Percentiles rank a stretch among this genome's conserved stretches.
phyloP scores from a whole-genome alignment of 306 rosid genomes.

The Lathyrus aphaca region DNA sequence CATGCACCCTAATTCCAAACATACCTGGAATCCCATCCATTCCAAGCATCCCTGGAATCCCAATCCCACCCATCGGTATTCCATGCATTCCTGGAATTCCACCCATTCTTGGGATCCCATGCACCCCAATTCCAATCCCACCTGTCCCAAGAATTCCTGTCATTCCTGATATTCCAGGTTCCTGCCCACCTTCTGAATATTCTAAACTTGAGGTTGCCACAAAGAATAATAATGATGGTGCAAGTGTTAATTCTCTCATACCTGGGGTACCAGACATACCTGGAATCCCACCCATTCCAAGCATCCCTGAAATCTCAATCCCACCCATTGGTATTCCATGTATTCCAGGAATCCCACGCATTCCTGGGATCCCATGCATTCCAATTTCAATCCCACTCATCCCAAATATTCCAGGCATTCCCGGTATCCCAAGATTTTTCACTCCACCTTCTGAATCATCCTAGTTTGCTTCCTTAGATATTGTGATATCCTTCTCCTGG shows the following conservation, averaged over 20 bases:
- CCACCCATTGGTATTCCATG: background rate
- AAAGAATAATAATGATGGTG: background rate
- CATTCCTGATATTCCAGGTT: background rate
- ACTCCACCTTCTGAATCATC: background rate
- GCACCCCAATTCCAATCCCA: background rate
- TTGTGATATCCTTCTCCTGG: too few relatives aligned
- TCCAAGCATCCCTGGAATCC: background rate
- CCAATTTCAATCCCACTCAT: background rate
- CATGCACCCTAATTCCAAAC: background rate
- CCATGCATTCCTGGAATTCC: background rate
- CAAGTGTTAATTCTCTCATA: background rate
- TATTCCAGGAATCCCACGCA: background rate
- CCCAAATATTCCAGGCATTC: background rate
- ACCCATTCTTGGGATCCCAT: background rate
- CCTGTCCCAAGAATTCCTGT: background rate
- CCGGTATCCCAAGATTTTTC: background rate
- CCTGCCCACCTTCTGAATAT: background rate
- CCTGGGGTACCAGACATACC: background rate
- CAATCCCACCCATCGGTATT: background rate
- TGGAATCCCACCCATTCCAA: background rate
- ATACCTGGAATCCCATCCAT: background rate
- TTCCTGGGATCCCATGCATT: background rate
- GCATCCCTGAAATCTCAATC: background rate
- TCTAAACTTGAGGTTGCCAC: background rate
- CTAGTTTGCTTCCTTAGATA: background rate